Base-by-base conservation (phyloP, 2,329 filamentous ascomycete species). In the Pyricularia sp. region DNA sequence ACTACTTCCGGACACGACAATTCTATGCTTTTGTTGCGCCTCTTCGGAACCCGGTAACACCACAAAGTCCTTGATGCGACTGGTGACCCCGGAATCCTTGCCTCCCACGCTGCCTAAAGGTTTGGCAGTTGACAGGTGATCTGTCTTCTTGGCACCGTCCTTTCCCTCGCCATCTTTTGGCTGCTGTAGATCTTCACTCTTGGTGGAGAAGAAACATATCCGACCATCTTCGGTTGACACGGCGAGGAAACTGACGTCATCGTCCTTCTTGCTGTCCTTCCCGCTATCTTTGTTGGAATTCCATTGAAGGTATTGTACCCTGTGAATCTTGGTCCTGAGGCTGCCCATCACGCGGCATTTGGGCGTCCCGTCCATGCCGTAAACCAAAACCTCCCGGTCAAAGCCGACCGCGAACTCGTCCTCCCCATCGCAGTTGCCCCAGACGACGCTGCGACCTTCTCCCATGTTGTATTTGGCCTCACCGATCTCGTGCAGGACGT, bases 141-240 rank as follows among this genome's bases (percentile, higher is more conserved):
- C 67, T 1, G 77, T 63, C 73, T 71, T 68, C 10, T 67, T 61
- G 2, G 70, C 58, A 20, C 70, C 69, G 20, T 65, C 42, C 11
- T 3, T 26, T 26, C 33, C 64, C n/a, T 65, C 42, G 2, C 2
- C 30, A 26, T 50, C 64, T 28, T 71, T 72, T 69, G 71, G 71
- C 26, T 74, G 77, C 59, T 76, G 75, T 6, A 87, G 73, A 70
- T 86, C 82, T 11, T 81, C 80, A 0, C 79, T 77, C 65, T 81
- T 84, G 1, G 92, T 93, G 55, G 90, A 90, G 77, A 92, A 97
- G 77, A 98, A 92, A 67, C 97, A 76, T 50, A 98, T 85, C 68
- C 92, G 85, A 0, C 95, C 95, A 76, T 98, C 94, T 77, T 98
- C 95, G 0, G 95, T 97, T 1, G 93, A 93, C 0, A 95, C 83